Evolutionary conservation across 306 rosid genomes (phyloP), one percentile per base, ranked within the genome.

Genomic region (Quercus berberidifolia): DNA sequence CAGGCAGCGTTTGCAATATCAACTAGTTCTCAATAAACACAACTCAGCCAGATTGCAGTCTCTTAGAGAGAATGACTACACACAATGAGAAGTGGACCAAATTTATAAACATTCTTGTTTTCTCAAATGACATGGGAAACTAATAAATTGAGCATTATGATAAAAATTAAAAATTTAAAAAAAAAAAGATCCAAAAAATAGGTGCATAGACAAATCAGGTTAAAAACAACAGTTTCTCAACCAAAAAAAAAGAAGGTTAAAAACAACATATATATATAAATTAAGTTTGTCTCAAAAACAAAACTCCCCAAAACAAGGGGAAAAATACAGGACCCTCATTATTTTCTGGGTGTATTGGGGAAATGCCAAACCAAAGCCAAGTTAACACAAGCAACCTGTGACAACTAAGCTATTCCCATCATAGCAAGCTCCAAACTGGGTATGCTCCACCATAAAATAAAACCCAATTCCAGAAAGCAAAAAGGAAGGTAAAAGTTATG

Each of bases 291-390:
- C 89, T 84, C 86, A 75, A 79, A 35, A 89, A 75, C 91, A 90
- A 88, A 92, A 88, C 82, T 90, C 80, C 89, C 88, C 91, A 83
- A 73, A 71, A 74, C 54, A 49, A 76, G 77, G 87, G 84, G 81
- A 81, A 83, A 79, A 38, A 54, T 28, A 78, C 79, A 54, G 82
- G 74, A 11, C 62, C 76, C 76, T 80, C 81, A 83, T 83, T 83
- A 82, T 28, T 79, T 76, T 79, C 75, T 79, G 57, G 21, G 83
- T 81, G 52, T 82, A 78, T 79, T 69, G 75, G 85, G 88, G 74
- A 58, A 85, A 84, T 46, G 87, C 75, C 79, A 74, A 75, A 81
- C 62, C 74, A 81, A 64, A 25, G 64, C 85, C 69, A 75, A 79
- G 76, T 74, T 77, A 88, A 82, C 85, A 83, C 46, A 75, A 78